phyloP scores from a whole-genome alignment of 1,139 yeast species.

The Saccharomyces hybrid region DNA sequence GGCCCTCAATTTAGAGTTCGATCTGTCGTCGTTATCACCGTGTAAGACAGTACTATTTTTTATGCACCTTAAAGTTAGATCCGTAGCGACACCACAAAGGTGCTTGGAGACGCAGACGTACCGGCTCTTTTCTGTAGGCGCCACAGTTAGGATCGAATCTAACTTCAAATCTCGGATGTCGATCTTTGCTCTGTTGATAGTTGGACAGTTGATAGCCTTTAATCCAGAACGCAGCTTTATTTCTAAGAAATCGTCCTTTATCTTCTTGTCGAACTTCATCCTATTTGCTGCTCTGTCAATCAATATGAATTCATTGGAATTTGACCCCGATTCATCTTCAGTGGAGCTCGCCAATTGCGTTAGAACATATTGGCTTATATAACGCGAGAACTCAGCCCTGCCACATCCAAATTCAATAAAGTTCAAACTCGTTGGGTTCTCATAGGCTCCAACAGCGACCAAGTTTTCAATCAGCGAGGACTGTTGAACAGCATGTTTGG shows the following conservation, averaged over 20 bases:
- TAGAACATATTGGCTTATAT: slow-evolving; percentile 34
- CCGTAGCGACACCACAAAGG: slow-evolving; percentile 91
- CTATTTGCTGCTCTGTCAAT: slow-evolving; percentile 75
- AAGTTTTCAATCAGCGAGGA: slow-evolving; percentile 72
- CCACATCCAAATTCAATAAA: slow-evolving; percentile 88
- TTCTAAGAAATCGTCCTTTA: slow-evolving; percentile 44
- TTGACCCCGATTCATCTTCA: background rate
- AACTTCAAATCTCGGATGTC: slow-evolving; percentile 73
- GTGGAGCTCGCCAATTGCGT: slow-evolving; percentile 1
- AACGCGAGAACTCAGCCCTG: slow-evolving; percentile 73
- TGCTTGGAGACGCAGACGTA: slow-evolving; percentile 75
- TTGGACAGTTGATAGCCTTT: background rate
- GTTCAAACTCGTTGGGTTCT: slow-evolving; percentile 25
- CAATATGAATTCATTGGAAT: slow-evolving; percentile 42
- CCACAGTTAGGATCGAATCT: slow-evolving; percentile 37
- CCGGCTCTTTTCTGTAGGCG: slow-evolving; percentile 13
- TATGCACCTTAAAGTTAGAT: slow-evolving; percentile 65
- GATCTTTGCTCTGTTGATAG: slow-evolving; percentile 35
- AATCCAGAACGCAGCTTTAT: slow-evolving; percentile 4
- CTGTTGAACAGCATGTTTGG: slow-evolving; percentile 78
- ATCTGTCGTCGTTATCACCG: background rate
- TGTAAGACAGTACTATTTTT: slow-evolving; percentile 35
- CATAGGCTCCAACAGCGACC: slow-evolving; percentile 38
- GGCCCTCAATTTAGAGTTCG: slow-evolving; percentile 38
- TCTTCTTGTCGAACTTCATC: slow-evolving; percentile 69